Percentiles rank a stretch among this genome's conserved stretches.
phyloP scores from a whole-genome alignment of 495 filamentous ascomycete genomes.

The Penicillium nucicola region DNA sequence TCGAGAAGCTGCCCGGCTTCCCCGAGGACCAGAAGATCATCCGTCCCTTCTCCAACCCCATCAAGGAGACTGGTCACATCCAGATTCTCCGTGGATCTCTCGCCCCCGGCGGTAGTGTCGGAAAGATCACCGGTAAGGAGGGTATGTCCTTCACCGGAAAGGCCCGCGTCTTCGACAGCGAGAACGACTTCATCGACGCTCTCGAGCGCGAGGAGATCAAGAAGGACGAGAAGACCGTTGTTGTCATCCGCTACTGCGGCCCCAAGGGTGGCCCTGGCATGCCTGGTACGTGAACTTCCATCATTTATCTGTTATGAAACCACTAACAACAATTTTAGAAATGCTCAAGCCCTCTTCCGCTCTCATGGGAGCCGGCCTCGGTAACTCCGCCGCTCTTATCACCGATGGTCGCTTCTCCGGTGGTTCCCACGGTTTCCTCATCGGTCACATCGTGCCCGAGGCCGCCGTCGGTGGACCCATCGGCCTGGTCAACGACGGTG shows the following conservation, averaged over 20 bases:
- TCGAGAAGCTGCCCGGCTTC: constrained; percentile 74
- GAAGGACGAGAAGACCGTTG: constrained; percentile 96
- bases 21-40: constrained; percentile 85
- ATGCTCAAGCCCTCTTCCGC: constrained; percentile 82
- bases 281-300: constrained; percentile 54
- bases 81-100: constrained; percentile 92
- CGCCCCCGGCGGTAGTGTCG: constrained; percentile 87
- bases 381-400: constrained; percentile 55
- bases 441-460: constrained; percentile 55
- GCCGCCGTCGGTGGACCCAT: constrained; percentile 57
- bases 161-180: constrained; percentile 82
- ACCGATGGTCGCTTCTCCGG: constrained; percentile 49
- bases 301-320: background rate
- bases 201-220: constrained; percentile 81
- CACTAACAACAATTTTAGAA: constrained; percentile 40
- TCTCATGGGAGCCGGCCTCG: constrained; percentile 88
- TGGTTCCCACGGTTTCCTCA: constrained; percentile 52
- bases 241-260: constrained; percentile 95
- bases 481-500: constrained; percentile 52
- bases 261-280: constrained; percentile 95
- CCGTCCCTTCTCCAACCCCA: constrained; percentile 84
- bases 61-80: constrained; percentile 93
- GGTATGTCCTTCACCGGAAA: constrained; percentile 83
- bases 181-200: constrained; percentile 75
- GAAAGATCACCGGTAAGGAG: constrained; percentile 99